A percentile compares a stretch with the other conserved stretches of the same genome.
phyloP scores from a whole-genome alignment of 2,329 filamentous ascomycete species.

The Botrytis medusae region DNA sequence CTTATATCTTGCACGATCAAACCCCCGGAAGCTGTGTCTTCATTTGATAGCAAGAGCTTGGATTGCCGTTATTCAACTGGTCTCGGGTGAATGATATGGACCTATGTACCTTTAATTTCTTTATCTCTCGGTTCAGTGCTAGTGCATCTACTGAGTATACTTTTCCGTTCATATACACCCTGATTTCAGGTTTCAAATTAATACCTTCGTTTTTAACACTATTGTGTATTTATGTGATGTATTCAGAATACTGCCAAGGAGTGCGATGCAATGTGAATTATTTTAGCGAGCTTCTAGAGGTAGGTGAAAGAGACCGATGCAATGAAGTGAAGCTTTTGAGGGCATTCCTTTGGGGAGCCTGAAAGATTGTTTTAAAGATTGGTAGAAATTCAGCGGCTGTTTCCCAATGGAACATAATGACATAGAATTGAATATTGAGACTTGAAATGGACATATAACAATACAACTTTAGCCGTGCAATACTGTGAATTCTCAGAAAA shows the following conservation, averaged over 20 bases:
- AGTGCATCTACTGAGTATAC: not conserved
- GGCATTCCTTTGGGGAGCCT: not conserved
- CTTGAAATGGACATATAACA: not conserved
- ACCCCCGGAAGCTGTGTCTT: too few relatives aligned
- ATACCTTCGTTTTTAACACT: too few relatives aligned
- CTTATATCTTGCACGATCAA: too few relatives aligned
- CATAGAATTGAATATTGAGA: not conserved
- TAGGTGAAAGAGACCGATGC: not conserved
- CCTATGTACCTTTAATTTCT: too few relatives aligned
- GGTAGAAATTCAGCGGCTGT: not conserved
- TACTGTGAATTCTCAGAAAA: not conserved
- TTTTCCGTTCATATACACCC: not conserved
- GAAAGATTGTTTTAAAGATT: not conserved
- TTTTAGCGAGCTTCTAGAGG: not conserved
- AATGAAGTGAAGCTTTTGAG: not conserved
- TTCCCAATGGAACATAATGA: not conserved
- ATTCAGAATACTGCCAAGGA: too few relatives aligned
- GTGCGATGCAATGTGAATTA: not conserved
- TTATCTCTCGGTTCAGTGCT: too few relatives aligned
- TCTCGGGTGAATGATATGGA: too few relatives aligned
- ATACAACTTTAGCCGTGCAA: not conserved
- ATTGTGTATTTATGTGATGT: too few relatives aligned
- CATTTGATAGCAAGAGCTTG: too few relatives aligned
- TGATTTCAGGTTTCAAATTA: too few relatives aligned
- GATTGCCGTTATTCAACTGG: too few relatives aligned